Evolutionary conservation across 1,284 basidiomycete species (phyloP), one percentile per base, ranked within the genome.

Genomic region (Meira miltonrushii): DNA sequence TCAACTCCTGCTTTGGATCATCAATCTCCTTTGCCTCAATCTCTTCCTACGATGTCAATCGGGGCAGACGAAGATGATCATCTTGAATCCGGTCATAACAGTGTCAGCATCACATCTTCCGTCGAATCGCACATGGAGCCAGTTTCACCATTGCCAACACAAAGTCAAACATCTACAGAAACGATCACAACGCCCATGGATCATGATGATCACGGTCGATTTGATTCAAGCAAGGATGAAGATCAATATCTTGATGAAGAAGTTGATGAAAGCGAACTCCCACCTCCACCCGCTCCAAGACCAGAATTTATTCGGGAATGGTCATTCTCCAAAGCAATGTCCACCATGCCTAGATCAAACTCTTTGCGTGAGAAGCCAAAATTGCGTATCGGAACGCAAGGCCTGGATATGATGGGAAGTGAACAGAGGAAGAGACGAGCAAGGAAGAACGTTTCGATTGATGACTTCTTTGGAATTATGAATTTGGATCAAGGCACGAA

Each of bases 391-490:
- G 13, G 12, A 25, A 41, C 19, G 17, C 17, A 58, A 23, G 56
- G 52, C 9, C 28, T 55, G 15, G 21, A 37, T n/a, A 25, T 33
- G 23, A 38, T 39, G 19, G 21, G 48, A 37, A 37, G 39, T 43
- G 54, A 17, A 28, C 21, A 56, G 12, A 25, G 23, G 43, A 39
- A 41, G 6, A 19, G n/a, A 19, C 17, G 37, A 19, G 23, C 23
- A 17, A n/a, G 39, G 12, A 39, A 41, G 23, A 44, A 25, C 17
- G 17, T 6, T 2, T 51, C 40, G 21, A 65, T 68, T n/a, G 71
- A 74, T 43, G 71, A 74, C 57, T 74, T 74, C 49, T 74, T 74
- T 46, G 71, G 71, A 21, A 69, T 74, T 17, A 52, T 73, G 21
- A 48, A 28, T 13, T 51, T 46, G 15, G 60, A 57, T 25, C 58